Evolutionary conservation across 306 rosid species (phyloP).

Genomic region (Hippophae rhamnoides): DNA sequence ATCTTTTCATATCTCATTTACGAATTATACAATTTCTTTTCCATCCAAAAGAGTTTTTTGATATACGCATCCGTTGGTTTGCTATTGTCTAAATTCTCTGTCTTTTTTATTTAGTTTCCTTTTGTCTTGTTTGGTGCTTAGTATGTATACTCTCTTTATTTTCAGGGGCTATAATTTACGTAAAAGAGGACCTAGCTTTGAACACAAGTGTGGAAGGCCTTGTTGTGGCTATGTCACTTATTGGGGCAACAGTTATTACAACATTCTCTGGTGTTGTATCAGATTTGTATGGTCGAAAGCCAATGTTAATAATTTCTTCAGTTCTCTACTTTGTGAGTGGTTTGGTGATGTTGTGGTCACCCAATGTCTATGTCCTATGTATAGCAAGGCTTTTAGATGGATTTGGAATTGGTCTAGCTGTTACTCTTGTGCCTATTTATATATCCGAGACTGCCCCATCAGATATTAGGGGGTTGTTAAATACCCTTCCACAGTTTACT

Average conservation of each 20-base stretch:
- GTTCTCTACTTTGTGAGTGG: constrained; percentile 54
- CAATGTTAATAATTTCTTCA: constrained; percentile 64
- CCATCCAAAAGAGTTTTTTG: too few species aligned
- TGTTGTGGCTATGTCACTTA: constrained; percentile 77
- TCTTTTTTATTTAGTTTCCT: too few species aligned
- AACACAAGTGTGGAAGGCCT: constrained; percentile 52
- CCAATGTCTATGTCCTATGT: constrained; percentile 60
- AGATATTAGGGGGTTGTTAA: constrained; percentile 67
- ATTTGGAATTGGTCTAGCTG: constrained; percentile 81
- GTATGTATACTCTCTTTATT: background rate
- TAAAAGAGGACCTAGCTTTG: constrained; percentile 45
- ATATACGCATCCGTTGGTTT: too few species aligned
- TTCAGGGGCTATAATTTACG: constrained; percentile 65
- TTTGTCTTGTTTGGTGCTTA: too few species aligned
- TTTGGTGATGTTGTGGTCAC: constrained; percentile 73
- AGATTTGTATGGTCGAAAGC: constrained; percentile 62
- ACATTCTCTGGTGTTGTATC: constrained; percentile 60
- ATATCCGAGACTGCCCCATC: constrained; percentile 83
- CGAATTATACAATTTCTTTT: too few species aligned
- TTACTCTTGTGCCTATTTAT: constrained; percentile 63
- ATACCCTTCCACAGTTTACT: constrained; percentile 76
- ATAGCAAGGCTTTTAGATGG: constrained; percentile 65
- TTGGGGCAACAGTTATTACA: constrained; percentile 67
- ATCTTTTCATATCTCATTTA: too few species aligned
- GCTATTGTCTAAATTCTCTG: too few species aligned